phyloP scores from a whole-genome alignment of 331 rosid species.

The Quercus tomentella region DNA sequence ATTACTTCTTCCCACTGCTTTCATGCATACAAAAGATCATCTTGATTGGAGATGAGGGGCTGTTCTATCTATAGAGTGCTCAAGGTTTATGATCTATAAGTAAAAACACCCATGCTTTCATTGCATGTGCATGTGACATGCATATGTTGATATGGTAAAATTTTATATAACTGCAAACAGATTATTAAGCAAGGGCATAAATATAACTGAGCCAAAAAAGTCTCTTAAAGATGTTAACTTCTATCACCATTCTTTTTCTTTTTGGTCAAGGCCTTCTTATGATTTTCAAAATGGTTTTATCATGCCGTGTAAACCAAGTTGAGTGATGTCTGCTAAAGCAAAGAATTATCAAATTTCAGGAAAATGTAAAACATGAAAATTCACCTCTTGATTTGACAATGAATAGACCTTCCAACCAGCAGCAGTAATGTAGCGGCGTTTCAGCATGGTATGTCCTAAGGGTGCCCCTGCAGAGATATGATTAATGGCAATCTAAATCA shows the following conservation, averaged over 20 bases:
- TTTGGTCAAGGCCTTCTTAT: background rate
- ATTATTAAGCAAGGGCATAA: background rate
- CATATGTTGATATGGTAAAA: background rate
- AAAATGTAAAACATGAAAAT: constrained; percentile 12
- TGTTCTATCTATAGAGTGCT: background rate
- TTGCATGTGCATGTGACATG: background rate
- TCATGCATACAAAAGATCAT: background rate
- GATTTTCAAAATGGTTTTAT: background rate
- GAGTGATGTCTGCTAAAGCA: background rate
- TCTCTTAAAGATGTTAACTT: background rate
- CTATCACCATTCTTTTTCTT: background rate
- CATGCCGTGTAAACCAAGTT: background rate
- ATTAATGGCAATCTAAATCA: constrained; percentile 7
- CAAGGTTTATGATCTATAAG: background rate
- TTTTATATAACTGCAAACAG: background rate
- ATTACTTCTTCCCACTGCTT: background rate
- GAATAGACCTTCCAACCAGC: constrained; percentile 83
- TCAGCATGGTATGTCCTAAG: constrained; percentile 79
- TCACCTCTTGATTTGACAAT: constrained; percentile 68
- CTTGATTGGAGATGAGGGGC: background rate
- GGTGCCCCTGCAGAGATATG: constrained; percentile 51
- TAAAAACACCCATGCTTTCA: background rate
- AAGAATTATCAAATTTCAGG: background rate
- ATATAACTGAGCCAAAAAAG: background rate
- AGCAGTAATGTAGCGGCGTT: constrained; percentile 70